Conservation (phyloP, 352 stramenopile species). For the Phytophthora citricola region DNA sequence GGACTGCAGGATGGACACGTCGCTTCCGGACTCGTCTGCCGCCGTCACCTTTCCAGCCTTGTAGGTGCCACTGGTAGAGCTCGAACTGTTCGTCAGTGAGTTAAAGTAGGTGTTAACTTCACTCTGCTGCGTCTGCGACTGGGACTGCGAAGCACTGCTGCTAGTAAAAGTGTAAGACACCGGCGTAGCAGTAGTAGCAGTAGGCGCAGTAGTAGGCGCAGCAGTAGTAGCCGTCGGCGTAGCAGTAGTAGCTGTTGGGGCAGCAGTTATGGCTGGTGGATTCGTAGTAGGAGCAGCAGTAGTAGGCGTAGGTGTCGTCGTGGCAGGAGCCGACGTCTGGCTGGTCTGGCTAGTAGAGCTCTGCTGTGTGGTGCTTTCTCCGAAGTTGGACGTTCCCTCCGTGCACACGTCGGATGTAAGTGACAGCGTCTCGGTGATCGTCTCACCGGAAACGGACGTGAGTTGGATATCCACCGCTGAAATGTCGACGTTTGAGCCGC, state of each 20-base stretch:
- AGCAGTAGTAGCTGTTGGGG: background rate
- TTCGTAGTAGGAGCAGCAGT: conserved; percentile 10
- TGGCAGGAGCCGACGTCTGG: conserved; percentile 7
- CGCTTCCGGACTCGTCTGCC: conserved; percentile 21
- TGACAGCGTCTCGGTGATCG: conserved; percentile 58
- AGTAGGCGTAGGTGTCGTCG: conserved; percentile 7
- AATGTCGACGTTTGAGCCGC: conserved; percentile 39
- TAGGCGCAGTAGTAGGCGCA: background rate
- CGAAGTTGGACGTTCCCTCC: conserved; percentile 39
- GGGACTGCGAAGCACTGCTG: conserved; percentile 10
- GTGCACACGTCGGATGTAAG: conserved; percentile 49
- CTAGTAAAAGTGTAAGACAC: conserved; percentile 6
- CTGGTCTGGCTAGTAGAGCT: conserved; percentile 26
- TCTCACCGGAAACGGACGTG: conserved; percentile 60
- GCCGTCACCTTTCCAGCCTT: conserved; percentile 31
- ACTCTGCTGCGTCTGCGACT: conserved; percentile 15
- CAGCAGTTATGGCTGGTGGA: conserved; percentile 1
- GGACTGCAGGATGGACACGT: conserved; percentile 41
- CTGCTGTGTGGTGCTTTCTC: conserved; percentile 20
- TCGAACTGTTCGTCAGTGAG: conserved; percentile 21
- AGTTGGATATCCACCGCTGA: conserved; percentile 48
- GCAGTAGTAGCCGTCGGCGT: conserved; percentile 1
- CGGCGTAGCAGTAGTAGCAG: conserved; percentile 6
- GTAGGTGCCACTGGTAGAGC: conserved; percentile 7
- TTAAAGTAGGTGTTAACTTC: conserved; percentile 26